These are phyloP conservation scores for Trapa bicornis DNA, from an alignment of 345 rosid genomes.

Conservation along the genomic window DNA sequence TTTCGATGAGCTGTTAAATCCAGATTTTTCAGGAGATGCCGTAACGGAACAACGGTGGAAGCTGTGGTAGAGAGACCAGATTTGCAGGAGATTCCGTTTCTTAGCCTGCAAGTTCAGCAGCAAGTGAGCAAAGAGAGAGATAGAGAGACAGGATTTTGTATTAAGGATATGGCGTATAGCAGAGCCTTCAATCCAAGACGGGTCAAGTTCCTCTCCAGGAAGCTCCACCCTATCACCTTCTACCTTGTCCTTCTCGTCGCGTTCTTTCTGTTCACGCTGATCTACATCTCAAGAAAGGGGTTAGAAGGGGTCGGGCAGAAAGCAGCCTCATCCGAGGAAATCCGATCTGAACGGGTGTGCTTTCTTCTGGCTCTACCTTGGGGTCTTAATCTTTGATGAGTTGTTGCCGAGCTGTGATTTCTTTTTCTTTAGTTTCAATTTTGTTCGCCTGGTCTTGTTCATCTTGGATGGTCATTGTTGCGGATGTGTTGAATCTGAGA, in stretches of 20 bases:
- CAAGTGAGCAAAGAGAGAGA: not conserved
- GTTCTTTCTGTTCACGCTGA: constrained; percentile 3
- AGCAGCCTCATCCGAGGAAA: not conserved
- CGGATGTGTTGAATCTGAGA: not conserved
- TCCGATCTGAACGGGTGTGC: constrained; percentile 4
- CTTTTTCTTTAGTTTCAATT: not conserved
- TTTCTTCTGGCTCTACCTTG: not conserved
- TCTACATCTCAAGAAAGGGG: constrained; percentile 11
- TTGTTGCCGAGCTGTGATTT: not conserved
- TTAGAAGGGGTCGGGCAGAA: constrained; percentile 5
- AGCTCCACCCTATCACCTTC: constrained; percentile 7
- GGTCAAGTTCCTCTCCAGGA: constrained; percentile 9
- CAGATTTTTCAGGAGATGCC: too few relatives aligned
- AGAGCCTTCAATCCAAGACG: constrained; percentile 5
- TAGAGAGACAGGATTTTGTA: not conserved
- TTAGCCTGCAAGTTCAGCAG: not conserved
- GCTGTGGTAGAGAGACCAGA: not conserved
- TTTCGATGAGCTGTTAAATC: too few relatives aligned
- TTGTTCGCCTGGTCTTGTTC: not conserved
- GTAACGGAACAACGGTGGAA: not conserved
- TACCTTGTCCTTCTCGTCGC: constrained; percentile 8
- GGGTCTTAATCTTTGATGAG: not conserved
- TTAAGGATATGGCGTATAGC: constrained; percentile 5
- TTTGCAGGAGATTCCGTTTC: not conserved
- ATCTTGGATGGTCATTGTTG: not conserved